Evolutionary conservation across 2,329 filamentous ascomycete species (phyloP), one percentile per base, ranked within the genome.

Genomic region (Cercospora sp.): DNA sequence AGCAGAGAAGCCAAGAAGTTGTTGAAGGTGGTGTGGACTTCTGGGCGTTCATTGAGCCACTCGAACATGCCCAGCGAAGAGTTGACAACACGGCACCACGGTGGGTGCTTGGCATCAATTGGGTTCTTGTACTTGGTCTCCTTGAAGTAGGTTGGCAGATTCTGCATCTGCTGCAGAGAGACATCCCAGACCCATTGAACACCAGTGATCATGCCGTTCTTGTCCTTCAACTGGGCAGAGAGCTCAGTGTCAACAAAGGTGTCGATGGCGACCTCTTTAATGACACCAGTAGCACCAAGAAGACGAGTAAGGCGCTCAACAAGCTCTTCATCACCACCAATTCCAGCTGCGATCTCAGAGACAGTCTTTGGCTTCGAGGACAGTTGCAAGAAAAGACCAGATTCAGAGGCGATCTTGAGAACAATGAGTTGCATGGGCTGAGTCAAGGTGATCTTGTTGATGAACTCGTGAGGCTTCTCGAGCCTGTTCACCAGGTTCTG

Each of bases 141-240:
- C 18, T 58, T 55, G 37, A 72, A 67, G 57, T 68, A 72, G 8
- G 65, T 57, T 9, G 70, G 69, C 28, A 69, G 45, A 18, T 58
- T 58, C 30, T 34, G 37, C 13, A 57, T 43, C 13, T 66, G 61
- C 40, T 45, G 34, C 8, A 64, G 53, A 21, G 66, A 57, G 18
- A 60, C 53, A 24, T 65, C 63, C 57, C 66, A 67, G 12, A 59
- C 60, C 21, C 63, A 58, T 34, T 69, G 58, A 32, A 72, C 30
- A 12, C 69, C 70, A 16, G 32, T 61, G 18, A 66, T 60, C 10
- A 63, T 37, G 45, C 68, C 70, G 7, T 59, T 59, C 5, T 63
- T 61, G 24, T 71, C 67, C 26, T 37, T 61, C 8, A 72, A 32
- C 4, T 62, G 43, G 16, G 28, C 45, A 24, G 67, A 65, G 24